A percentile compares a stretch with the other conserved stretches of the same genome.
Evolutionary conservation across 345 rosid species (phyloP).

Genomic region (rapeseed (Brassica napus)): Da-Ae NC_063443.1:14501-15000

Average conservation of each 20-base stretch:
- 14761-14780: not conserved
- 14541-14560: too few relatives aligned
- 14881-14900: not conserved
- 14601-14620: too few relatives aligned
- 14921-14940: not conserved
- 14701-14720: not conserved
- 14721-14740: too few relatives aligned
- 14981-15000: not conserved
- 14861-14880: not conserved
- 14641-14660: too few relatives aligned
- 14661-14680: not conserved
- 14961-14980: not conserved
- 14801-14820: not conserved
- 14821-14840: too few relatives aligned
- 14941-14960: not conserved
- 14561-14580: too few relatives aligned
- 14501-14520: too few relatives aligned
- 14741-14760: not conserved
- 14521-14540: too few relatives aligned
- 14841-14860: too few relatives aligned
- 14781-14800: not conserved
- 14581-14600: too few relatives aligned
- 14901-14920: not conserved
- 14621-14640: too few relatives aligned
- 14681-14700: not conserved